These are phyloP conservation scores for Suaeda aralocaspica DNA, from an alignment of 148 eudicot species.

Conservation along the genomic window DNA sequence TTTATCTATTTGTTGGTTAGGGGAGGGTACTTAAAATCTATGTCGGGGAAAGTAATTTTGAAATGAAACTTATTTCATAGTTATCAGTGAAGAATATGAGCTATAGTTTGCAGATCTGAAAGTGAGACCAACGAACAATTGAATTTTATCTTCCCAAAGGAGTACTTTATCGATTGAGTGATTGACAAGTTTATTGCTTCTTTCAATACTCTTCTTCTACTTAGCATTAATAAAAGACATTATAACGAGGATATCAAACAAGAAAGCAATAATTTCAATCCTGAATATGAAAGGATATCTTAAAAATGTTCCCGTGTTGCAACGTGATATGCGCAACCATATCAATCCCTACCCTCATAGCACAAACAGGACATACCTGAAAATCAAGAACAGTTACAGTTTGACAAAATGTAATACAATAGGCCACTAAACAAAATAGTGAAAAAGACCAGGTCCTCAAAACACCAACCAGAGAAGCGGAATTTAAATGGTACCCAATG, in stretches of 20 bases:
- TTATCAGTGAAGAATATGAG: too few relatives aligned
- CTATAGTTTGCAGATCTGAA: background rate
- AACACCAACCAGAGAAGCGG: background rate
- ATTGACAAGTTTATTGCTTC: background rate
- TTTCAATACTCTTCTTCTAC: background rate
- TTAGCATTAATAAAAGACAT: background rate
- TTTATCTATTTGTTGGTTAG: too few relatives aligned
- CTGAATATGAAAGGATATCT: constrained; percentile 67
- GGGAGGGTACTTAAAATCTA: background rate
- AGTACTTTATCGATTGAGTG: too few relatives aligned
- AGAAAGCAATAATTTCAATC: background rate
- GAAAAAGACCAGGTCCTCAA: background rate
- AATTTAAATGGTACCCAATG: background rate
- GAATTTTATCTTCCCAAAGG: background rate
- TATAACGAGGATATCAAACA: background rate
- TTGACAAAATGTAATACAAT: background rate
- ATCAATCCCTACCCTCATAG: constrained; percentile 80
- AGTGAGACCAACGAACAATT: background rate
- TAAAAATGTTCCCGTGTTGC: constrained; percentile 86
- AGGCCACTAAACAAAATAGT: background rate
- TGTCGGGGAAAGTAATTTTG: background rate
- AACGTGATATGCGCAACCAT: constrained; percentile 96
- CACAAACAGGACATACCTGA: constrained; percentile 98
- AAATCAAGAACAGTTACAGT: constrained; percentile 23
- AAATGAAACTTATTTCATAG: background rate